Base-by-base conservation (phyloP, 164 flowering plant species). In the Kingdonia uniflora region DNA sequence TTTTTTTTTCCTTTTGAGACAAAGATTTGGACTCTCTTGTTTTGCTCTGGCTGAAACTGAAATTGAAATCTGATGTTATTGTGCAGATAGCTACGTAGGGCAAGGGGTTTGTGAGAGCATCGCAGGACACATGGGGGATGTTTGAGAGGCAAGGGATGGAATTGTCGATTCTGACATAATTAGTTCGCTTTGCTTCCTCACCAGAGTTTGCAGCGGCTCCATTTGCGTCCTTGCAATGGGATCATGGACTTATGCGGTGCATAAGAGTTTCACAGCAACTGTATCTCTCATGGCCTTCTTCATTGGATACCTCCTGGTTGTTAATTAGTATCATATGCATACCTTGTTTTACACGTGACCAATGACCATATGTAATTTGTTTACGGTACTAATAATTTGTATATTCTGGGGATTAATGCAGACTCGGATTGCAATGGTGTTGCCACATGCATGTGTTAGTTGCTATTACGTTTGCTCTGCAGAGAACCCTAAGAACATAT, bases 371-470 rank as follows among this genome's bases (percentile, higher is more conserved):
- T n/a, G n/a, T n/a, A n/a, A n/a, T n/a, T n/a, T n/a, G n/a, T n/a
- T 29, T 29, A 29, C 4, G 35, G 8, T 29, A 29, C 8, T 29
- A 29, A n/a, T n/a, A 29, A 29, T 29, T 29, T 29, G 35, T 8
- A 29, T 29, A 29, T 3, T 29, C 35, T 8, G 8, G 4, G 35
- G 8, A 3, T 29, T 14, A 51, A 37, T 61, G 6, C 84, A 91
- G 98, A 87, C 96, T 5, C 71, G 98, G 66, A 85, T 91, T 24
- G 78, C 86, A 11, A 87, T 91, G 96, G 98, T 95, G 53, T 38
- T 91, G 56, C 96, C 98, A 12, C 95, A 87, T 40, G 95, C 96
- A 0, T 91, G 98, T 61, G 94, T 91, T 66, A 74, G 90, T 46
- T 77, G 95, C 56, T 91, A 79, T 75, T 85, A 83, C 33, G 92